Evolutionary conservation across 257 asterid species (phyloP), one percentile per base, ranked within the genome.

Genomic region (Euphrasia confusa): DNA sequence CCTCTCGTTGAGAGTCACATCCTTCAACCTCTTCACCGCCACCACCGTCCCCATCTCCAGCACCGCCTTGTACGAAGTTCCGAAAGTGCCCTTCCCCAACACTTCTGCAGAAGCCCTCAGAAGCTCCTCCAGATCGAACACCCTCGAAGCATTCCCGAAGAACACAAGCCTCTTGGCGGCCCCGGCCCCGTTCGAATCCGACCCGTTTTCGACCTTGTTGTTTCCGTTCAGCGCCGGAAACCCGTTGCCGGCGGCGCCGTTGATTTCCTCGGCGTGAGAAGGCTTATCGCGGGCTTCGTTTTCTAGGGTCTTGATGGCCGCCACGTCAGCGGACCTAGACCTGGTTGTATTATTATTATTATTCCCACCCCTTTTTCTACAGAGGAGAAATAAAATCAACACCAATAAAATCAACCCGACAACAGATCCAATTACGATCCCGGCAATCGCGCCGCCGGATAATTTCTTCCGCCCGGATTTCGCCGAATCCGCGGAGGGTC

Each of bases 21-120:
- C 97, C 80, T 84, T 87, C 81, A 90, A 71, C 68, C 97, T 80
- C 81, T 90, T 90, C 73, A 90, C 97, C 2, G 92, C 95, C 69
- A 81, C 95, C 61, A 77, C 82, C 44, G 79, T 84, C 57, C 97
- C 95, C 40, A 78, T 75, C 74, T 90, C 95, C 71, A 90, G 68
- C 53, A 87, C 90, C 60, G 97, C 97, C 90, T 90, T 90, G 60
- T 90, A 90, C 47, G 95, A 79, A 13, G 97, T 90, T 58, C 80
- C 82, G 7, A 78, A 79, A 32, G 83, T 79, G 42, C 88, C 88
- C 78, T 79, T 82, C 70, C 88, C 88, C 71, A 82, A 60, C 28
- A 82, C 88, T 78, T 82, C 88, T 6, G 89, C 89, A 24, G 89
- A 83, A 0, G 89, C 89, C 44, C 89, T 83, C 66, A 83, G 42